A percentile compares a stretch with the other conserved stretches of the same genome.
phyloP scores from a whole-genome alignment of 176 grass and related monocot species.

The Lolium perenne region DNA sequence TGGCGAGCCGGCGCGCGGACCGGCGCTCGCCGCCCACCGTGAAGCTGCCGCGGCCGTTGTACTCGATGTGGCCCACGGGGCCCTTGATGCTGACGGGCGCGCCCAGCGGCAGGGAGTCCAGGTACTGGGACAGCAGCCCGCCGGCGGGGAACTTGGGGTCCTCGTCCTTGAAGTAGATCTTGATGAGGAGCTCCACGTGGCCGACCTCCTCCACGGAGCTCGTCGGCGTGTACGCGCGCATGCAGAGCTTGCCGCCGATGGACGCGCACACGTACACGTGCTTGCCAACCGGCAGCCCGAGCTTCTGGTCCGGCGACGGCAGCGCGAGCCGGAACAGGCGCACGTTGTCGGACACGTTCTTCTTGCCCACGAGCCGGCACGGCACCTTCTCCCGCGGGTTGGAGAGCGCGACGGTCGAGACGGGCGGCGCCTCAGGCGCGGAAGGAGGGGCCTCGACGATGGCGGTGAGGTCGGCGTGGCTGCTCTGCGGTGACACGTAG shows the following conservation, averaged over 20 bases:
- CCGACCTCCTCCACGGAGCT: constrained; percentile 54
- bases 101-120: constrained; percentile 64
- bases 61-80: constrained; percentile 73
- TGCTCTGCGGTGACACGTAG: constrained; percentile 35
- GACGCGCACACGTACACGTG: constrained; percentile 69
- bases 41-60: constrained; percentile 63
- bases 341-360: constrained; percentile 55
- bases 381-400: constrained; percentile 61
- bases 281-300: constrained; percentile 78
- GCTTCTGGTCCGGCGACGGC: constrained; percentile 49
- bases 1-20: constrained; percentile 57
- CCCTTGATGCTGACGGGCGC: constrained; percentile 62
- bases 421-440: not conserved
- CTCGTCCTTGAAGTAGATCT: constrained; percentile 80
- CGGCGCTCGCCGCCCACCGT: constrained; percentile 46
- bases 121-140: constrained; percentile 81
- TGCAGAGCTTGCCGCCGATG: constrained; percentile 66
- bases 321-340: constrained; percentile 71
- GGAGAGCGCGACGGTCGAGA: constrained; percentile 46
- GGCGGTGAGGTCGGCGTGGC: constrained; percentile 40
- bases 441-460: constrained; percentile 37
- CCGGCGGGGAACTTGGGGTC: constrained; percentile 62
- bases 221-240: constrained; percentile 87
- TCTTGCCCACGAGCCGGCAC: constrained; percentile 59
- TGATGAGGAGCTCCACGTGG: constrained; percentile 85